A percentile compares a stretch with the other conserved stretches of the same genome.
phyloP scores from a whole-genome alignment of 768 basidiomycete species.

The Boletellus ananiceps region DNA sequence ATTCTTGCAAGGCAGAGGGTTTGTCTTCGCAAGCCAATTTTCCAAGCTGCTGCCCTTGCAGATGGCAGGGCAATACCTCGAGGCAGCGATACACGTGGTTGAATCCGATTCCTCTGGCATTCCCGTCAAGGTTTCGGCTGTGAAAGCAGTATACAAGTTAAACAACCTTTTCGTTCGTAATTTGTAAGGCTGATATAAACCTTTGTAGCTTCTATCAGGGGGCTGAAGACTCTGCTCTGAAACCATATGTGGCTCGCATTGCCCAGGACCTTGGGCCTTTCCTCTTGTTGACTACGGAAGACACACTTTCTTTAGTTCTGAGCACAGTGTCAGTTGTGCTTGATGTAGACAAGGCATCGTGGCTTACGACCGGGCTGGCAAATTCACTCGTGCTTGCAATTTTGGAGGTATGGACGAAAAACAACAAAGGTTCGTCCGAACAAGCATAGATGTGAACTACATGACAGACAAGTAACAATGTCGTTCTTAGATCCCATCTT shows the following conservation, averaged over 20 bases:
- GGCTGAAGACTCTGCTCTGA: constrained; percentile 51
- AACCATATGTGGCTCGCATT: constrained; percentile 66
- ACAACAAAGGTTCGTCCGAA: constrained; percentile 63
- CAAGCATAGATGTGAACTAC: background rate
- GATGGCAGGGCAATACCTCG: constrained; percentile 80
- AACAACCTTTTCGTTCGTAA: constrained; percentile 18
- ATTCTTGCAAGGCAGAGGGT: constrained; percentile 92
- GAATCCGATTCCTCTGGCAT: constrained; percentile 66
- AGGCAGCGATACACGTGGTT: constrained; percentile 81
- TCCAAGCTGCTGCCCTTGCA: constrained; percentile 65
- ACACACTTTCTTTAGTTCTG: constrained; percentile 82
- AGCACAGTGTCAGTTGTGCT: constrained; percentile 81
- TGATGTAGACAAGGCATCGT: constrained; percentile 64
- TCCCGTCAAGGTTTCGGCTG: constrained; percentile 92
- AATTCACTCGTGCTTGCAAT: constrained; percentile 59
- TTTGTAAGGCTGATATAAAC: constrained; percentile 4
- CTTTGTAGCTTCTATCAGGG: constrained; percentile 63
- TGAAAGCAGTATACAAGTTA: constrained; percentile 91
- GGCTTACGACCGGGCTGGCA: constrained; percentile 67
- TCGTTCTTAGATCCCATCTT: constrained; percentile 74
- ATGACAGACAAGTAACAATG: constrained; percentile 1
- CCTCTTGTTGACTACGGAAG: constrained; percentile 73
- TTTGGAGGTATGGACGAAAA: constrained; percentile 81
- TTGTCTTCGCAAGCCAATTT: constrained; percentile 92
- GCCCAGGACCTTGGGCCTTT: constrained; percentile 82